Percentiles rank a stretch among this genome's conserved stretches.
Evolutionary conservation across 495 filamentous ascomycete species (phyloP).

Genomic region (Penicillium samsonianum): DNA sequence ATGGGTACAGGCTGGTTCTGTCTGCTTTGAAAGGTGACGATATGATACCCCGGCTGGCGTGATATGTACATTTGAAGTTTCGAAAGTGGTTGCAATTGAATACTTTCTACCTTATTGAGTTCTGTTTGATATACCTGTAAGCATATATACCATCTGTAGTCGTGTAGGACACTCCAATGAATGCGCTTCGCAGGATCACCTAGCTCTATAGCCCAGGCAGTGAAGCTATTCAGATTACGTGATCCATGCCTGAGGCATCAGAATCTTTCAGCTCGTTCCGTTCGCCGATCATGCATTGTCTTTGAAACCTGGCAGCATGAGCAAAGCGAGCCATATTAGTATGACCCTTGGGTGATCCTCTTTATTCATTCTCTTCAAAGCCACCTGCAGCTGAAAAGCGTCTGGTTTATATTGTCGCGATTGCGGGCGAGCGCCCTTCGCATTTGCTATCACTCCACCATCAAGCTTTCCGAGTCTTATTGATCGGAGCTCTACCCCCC

Average conservation of each 20-base stretch:
- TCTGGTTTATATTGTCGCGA: neutral
- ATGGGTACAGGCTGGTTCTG: slow-evolving; percentile 24
- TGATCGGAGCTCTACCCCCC: slow-evolving; percentile 1
- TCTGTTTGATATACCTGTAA: neutral
- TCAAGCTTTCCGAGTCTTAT: slow-evolving; percentile 8
- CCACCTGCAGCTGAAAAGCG: neutral
- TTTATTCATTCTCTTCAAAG: neutral
- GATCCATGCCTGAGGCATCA: slow-evolving; percentile 22
- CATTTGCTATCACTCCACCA: slow-evolving; percentile 7
- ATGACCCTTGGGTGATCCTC: slow-evolving; percentile 9
- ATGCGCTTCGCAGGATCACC: neutral
- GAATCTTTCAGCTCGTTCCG: slow-evolving; percentile 7
- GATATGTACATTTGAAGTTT: slow-evolving; percentile 9
- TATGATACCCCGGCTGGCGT: slow-evolving; percentile 33
- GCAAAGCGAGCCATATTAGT: slow-evolving; percentile 4
- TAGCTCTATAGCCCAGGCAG: neutral
- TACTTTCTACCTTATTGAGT: neutral
- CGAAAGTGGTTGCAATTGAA: slow-evolving; percentile 13
- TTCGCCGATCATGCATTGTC: slow-evolving; percentile 17
- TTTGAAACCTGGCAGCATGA: slow-evolving; percentile 16
- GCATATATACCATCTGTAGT: neutral
- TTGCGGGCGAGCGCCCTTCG: slow-evolving; percentile 14
- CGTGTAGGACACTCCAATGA: neutral
- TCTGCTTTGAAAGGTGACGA: slow-evolving; percentile 26
- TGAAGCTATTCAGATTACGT: slow-evolving; percentile 19